Conservation (phyloP, 116 monocot genomes). For the Phalaenopsis hybrid region DNA sequence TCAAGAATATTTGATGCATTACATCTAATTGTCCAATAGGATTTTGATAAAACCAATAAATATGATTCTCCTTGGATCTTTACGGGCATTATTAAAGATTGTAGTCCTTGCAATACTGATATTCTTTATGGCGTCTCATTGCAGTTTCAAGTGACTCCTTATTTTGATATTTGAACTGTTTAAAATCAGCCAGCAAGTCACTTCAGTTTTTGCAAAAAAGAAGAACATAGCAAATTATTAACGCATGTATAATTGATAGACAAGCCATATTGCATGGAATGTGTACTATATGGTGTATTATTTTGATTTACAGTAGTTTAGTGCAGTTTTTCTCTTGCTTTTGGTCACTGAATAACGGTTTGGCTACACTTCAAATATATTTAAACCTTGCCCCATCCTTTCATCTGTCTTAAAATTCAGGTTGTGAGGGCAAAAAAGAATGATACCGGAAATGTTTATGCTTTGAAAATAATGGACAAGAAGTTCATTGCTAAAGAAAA, state of each 20-base stretch:
- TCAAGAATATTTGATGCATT: not conserved
- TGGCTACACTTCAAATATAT: not conserved
- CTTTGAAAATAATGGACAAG: constrained; percentile 98
- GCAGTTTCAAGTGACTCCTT: not conserved
- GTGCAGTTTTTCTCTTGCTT: not conserved
- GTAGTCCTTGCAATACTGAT: not conserved
- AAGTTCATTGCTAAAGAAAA: constrained; percentile 95
- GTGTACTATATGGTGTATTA: not conserved
- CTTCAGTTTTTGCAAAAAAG: not conserved
- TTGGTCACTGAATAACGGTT: not conserved
- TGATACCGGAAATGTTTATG: constrained; percentile 81
- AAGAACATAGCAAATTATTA: not conserved
- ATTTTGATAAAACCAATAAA: not conserved
- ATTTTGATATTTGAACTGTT: not conserved
- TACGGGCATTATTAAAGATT: not conserved
- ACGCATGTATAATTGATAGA: not conserved
- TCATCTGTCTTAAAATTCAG: constrained; percentile 25
- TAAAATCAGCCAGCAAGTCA: not conserved
- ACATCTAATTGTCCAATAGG: not conserved
- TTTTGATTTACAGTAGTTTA: not conserved
- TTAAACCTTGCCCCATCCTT: not conserved
- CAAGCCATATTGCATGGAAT: not conserved
- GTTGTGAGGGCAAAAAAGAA: constrained; percentile 91
- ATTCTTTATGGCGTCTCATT: not conserved
- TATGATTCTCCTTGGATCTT: not conserved